Evolutionary conservation across 257 asterid species (phyloP).

Genomic region (Scutellaria minor): DNA sequence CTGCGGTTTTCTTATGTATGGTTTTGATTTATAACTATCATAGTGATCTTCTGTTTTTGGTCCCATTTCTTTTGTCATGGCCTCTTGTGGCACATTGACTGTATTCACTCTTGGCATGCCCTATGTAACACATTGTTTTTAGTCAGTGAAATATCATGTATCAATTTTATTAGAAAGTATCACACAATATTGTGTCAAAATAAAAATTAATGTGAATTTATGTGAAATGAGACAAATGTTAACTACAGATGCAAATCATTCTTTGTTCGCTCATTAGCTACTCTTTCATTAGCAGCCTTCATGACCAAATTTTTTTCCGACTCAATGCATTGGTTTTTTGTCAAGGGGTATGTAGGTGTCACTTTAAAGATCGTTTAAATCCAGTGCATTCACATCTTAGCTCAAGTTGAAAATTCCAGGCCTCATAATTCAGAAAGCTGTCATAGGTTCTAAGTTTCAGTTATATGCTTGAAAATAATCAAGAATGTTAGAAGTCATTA

Average conservation of each 20-base stretch:
- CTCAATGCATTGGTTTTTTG: too few species aligned
- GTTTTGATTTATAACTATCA: too few species aligned
- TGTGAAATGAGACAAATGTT: not conserved
- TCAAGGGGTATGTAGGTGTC: not conserved
- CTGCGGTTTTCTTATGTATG: too few species aligned
- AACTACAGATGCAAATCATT: slow-evolving; percentile 18
- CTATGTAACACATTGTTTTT: too few species aligned
- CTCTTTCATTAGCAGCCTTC: too few species aligned
- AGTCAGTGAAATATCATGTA: too few species aligned
- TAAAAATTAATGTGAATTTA: slow-evolving; percentile 6
- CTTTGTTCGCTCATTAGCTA: too few species aligned
- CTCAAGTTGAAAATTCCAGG: slow-evolving; percentile 30
- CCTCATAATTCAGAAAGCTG: slow-evolving; percentile 14
- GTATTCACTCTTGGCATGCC: too few species aligned
- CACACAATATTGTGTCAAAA: slow-evolving; percentile 17
- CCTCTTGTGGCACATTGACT: too few species aligned
- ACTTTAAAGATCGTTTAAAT: not conserved
- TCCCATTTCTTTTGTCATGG: too few species aligned
- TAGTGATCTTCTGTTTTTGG: too few species aligned
- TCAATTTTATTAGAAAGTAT: not conserved
- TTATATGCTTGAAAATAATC: slow-evolving; percentile 20
- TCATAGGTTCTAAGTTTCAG: slow-evolving; percentile 16
- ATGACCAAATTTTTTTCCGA: too few species aligned
- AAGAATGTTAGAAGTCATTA: slow-evolving; percentile 20
- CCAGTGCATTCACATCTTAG: slow-evolving; percentile 7